Percentiles rank a stretch among this genome's conserved stretches.
These are phyloP conservation scores for Aspergillus aculeatus DNA, from an alignment of 2,329 filamentous ascomycete species.

Conservation along the genomic window DNA sequence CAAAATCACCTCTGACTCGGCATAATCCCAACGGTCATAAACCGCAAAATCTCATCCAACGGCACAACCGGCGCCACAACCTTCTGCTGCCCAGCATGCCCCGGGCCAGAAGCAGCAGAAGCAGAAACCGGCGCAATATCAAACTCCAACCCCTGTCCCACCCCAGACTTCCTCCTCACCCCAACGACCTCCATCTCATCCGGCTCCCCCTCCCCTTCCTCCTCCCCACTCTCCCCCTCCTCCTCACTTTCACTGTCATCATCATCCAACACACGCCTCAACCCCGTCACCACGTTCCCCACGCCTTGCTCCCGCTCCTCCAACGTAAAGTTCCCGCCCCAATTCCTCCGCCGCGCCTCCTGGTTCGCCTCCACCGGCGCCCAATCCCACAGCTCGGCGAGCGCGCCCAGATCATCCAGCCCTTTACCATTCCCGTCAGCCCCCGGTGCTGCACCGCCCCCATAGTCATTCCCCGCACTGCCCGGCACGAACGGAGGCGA, in stretches of 20 bases:
- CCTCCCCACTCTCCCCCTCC: slow-evolving; percentile 57
- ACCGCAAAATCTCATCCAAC: slow-evolving; percentile 50
- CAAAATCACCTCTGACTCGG: slow-evolving; percentile 25
- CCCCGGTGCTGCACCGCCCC: background rate
- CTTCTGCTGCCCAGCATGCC: slow-evolving; percentile 11
- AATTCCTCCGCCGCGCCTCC: slow-evolving; percentile 49
- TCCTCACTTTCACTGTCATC: slow-evolving; percentile 39
- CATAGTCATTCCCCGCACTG: background rate
- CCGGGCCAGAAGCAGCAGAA: slow-evolving; percentile 28
- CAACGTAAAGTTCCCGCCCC: slow-evolving; percentile 67
- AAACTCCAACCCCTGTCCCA: slow-evolving; percentile 32
- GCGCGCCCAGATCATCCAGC: slow-evolving; percentile 46
- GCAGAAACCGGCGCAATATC: slow-evolving; percentile 35
- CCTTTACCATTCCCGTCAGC: slow-evolving; percentile 15
- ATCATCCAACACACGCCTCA: slow-evolving; percentile 57
- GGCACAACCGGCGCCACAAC: slow-evolving; percentile 28
- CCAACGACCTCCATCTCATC: slow-evolving; percentile 45
- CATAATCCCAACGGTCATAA: slow-evolving; percentile 50
- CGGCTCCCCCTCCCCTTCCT: slow-evolving; percentile 40
- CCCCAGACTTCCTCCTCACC: slow-evolving; percentile 34
- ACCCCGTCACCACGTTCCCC: slow-evolving; percentile 69
- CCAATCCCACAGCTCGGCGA: slow-evolving; percentile 62
- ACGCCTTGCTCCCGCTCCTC: slow-evolving; percentile 67
- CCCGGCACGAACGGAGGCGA: background rate
- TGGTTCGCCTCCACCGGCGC: slow-evolving; percentile 51